Evolutionary conservation across 768 basidiomycete genomes (phyloP), one percentile per base, ranked within the genome.

Genomic region (Boletus speciosus): DNA sequence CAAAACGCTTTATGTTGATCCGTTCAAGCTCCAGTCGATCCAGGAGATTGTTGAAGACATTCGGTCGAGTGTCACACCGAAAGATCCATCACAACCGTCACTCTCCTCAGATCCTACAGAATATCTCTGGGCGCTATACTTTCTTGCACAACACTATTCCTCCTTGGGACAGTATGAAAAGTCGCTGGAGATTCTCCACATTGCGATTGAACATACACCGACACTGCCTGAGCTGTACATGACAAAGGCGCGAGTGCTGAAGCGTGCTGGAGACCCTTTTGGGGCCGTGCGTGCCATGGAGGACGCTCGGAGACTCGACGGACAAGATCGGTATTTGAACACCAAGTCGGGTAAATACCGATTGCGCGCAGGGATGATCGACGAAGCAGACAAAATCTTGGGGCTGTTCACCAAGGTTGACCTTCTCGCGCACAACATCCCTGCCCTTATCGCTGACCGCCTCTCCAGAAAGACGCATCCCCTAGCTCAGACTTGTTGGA

Each of bases 51-150:
- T 84, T 2, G 82, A 89, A 65, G 74, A 76, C 5, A 68, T 78
- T 31, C 73, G 75, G n/a, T 60, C 64, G 43, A 55, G 61, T 21
- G 70, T 75, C 40, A 65, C 70, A 11, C 64, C 73, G 41, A 65
- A 76, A 36, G 76, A 74, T 48, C 66, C 69, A 27, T 59, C 66
- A 5, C 61, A 60, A 31, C 58, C 64, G 27, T 46, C 61, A 8
- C 49, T 59, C 11, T 55, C 69, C 1, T 54, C 66, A 9, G 74
- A 81, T 8, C 94, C 96, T 1, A 85, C 92, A 5, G 85, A 83
- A 15, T 89, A 96, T 62, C 80, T 98, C 11, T 99, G 97, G 97
- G 86, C 89, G 10, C 81, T 98, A 37, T 98, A 96, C 74, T 97
- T 90, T 78, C 85, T 98, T 47, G 86, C 93, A 0, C 92, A 96